A percentile compares a stretch with the other conserved stretches of the same genome.
These are phyloP conservation scores for Fraxinus xanthoxyloides DNA, from an alignment of 305 asterid species.

Conservation along the genomic window DNA sequence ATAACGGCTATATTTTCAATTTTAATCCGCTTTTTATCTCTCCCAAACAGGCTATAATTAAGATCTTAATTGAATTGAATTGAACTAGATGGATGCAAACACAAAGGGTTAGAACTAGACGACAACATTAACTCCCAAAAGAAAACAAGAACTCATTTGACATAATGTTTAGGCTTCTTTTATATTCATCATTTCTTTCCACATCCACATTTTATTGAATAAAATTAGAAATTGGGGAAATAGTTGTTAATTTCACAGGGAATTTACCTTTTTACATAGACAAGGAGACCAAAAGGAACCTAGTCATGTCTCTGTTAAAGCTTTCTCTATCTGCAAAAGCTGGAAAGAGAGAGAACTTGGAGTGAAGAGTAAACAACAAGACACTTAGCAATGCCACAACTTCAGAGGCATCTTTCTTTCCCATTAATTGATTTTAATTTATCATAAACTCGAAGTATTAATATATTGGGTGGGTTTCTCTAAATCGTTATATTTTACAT, in stretches of 20 bases:
- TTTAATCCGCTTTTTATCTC: no score
- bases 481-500: neutral
- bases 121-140: neutral
- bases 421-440: neutral
- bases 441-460: neutral
- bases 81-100: neutral
- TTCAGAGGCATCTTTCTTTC: neutral
- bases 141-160: neutral
- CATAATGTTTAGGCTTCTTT: neutral
- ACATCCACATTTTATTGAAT: neutral
- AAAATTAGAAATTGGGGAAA: neutral
- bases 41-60: no score
- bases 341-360: constrained; percentile 18
- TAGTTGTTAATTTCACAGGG: neutral
- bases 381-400: neutral
- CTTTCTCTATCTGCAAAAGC: constrained; percentile 7
- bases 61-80: neutral
- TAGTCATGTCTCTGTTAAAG: constrained; percentile 14
- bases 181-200: neutral
- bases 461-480: no score
- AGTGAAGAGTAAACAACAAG: constrained; percentile 19
- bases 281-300: constrained; percentile 26
- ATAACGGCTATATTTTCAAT: no score
- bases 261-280: neutral
- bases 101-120: neutral